phyloP scores from a whole-genome alignment of 2,329 filamentous ascomycete species.

The Cyclaneusma minus region DNA sequence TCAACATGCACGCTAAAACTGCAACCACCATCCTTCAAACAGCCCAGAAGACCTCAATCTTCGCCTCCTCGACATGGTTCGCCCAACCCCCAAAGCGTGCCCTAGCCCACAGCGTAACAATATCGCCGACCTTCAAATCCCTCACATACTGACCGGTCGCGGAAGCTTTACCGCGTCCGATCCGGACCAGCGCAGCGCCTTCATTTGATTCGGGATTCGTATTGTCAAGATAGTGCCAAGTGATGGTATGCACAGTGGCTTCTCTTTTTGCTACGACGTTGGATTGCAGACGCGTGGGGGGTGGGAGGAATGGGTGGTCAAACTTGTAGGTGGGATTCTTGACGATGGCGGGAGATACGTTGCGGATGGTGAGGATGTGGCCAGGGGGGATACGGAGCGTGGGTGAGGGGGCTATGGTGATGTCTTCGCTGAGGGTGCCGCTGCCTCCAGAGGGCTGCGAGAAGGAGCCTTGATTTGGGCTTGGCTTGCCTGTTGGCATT shows the following conservation, averaged over 20 bases:
- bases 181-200: constrained; percentile 20
- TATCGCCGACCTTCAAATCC: constrained; percentile 39
- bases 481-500: too few relatives aligned
- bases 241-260: constrained; percentile 28
- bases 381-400: too few relatives aligned
- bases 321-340: constrained; percentile 5
- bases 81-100: constrained; percentile 38
- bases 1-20: too few relatives aligned
- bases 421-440: background rate
- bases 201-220: constrained; percentile 26
- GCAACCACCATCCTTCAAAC: too few relatives aligned
- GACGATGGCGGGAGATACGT: background rate
- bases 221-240: constrained; percentile 37
- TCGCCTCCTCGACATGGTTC: constrained; percentile 32
- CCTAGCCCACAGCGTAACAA: constrained; percentile 45
- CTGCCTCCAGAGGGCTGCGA: background rate
- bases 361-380: background rate
- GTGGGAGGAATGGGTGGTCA: constrained; percentile 24
- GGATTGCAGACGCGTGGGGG: constrained; percentile 24
- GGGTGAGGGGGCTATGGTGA: background rate
- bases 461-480: too few relatives aligned
- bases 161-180: constrained; percentile 34
- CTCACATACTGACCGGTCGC: constrained; percentile 39
- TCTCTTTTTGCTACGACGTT: constrained; percentile 27
- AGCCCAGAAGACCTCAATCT: constrained; percentile 44